Evolutionary conservation across 441 rosid genomes (phyloP).

Genomic region (Melianthus villosus): DNA sequence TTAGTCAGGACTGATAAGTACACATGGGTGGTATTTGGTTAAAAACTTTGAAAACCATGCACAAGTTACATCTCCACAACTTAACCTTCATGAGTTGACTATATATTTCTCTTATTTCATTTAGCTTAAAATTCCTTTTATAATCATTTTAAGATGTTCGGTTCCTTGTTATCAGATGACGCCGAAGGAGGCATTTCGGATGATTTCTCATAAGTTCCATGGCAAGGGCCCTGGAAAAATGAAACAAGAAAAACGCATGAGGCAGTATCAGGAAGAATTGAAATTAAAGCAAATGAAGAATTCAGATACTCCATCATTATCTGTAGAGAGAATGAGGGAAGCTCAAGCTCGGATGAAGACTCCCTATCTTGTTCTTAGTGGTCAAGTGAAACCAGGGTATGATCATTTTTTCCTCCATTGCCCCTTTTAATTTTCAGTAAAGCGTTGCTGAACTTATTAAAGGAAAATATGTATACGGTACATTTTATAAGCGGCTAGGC

Average conservation of each 20-base stretch:
- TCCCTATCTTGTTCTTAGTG: constrained; percentile 93
- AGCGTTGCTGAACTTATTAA: too few relatives aligned
- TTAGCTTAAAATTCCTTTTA: too few relatives aligned
- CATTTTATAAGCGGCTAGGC: too few relatives aligned
- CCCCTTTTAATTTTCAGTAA: too few relatives aligned
- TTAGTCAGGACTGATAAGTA: too few relatives aligned
- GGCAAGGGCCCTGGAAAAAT: constrained; percentile 96
- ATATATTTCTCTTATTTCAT: too few relatives aligned
- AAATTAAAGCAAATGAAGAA: constrained; percentile 90
- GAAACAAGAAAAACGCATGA: constrained; percentile 96
- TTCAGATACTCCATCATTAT: constrained; percentile 77
- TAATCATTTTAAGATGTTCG: too few relatives aligned
- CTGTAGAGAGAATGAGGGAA: constrained; percentile 92
- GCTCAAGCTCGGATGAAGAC: constrained; percentile 78
- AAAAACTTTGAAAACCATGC: too few relatives aligned
- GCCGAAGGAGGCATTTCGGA: constrained; percentile 80
- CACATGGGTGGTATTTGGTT: too few relatives aligned
- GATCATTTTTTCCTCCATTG: constrained; percentile 1
- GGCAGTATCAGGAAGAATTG: constrained; percentile 73
- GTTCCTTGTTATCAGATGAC: constrained; percentile 44
- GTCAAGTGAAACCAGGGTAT: constrained; percentile 90
- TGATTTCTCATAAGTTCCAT: constrained; percentile 80
- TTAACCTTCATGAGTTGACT: too few relatives aligned
- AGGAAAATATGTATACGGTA: too few relatives aligned
- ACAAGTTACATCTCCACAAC: too few relatives aligned